Evolutionary conservation across 2,329 filamentous ascomycete genomes (phyloP), one percentile per base, ranked within the genome.

Genomic region (Epichloe sibirici): DNA sequence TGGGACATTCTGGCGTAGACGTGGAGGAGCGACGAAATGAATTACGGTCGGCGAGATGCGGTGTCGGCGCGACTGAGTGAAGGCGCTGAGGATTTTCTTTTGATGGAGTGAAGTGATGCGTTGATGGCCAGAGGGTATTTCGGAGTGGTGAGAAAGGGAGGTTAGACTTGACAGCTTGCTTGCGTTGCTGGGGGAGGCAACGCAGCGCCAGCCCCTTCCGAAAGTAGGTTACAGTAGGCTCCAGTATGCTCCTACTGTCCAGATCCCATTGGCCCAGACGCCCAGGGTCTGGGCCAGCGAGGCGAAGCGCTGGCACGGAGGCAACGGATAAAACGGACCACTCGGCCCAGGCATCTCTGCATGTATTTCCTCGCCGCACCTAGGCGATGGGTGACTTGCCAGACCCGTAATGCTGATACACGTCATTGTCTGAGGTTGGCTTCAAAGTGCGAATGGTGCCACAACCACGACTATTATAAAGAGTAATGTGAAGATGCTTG

Each of bases 221-320:
- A 38, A 13, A 45, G 45, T 43, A 43, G 28, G 34, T 35, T 39
- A 48, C 17, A 21, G 17, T 21, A 21, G 17, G 17, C 17, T 21
- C 17, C 17, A 21, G 17, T 21, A 21, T 1, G 17, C 17, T 21
- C 17, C 17, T n/a, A n/a, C n/a, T n/a, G 17, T 2, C 17, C 17
- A 39, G 4, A 42, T 21, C 40, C 46, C 46, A 49, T 28, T 25
- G 21, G 35, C 43, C 37, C 37, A 25, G 43, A 39, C 13, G 25
- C 43, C 37, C 37, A 25, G 43, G 45, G n/a, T 44, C 45, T 52
- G 56, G 51, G 53, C 62, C 61, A 62, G 55, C 57, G 58, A 59
- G 62, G 58, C 61, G 58, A 65, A 62, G 62, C 60, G 58, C 57
- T 56, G 65, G 63, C 63, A 8, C 40, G 47, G 15, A 31, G 23